Evolutionary conservation across 768 basidiomycete genomes (phyloP), one percentile per base, ranked within the genome.

Genomic region (Russula sp.): DNA sequence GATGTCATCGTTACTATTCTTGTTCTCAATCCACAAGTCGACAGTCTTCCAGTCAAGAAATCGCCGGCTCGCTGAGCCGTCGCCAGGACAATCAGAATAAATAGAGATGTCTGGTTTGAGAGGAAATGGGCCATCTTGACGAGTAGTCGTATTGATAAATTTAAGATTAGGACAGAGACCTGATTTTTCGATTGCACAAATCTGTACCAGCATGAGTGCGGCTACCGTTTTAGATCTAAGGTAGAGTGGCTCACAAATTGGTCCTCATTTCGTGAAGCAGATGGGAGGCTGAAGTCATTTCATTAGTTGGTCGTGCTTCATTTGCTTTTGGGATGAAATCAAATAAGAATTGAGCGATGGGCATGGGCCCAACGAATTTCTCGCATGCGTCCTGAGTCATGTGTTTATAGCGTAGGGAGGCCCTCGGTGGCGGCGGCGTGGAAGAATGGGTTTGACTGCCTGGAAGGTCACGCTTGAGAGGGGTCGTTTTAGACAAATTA

Each of bases 331-430:
- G 50, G 0, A 50, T 3, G 13, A 58, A 50, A 20, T 58, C 57
- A 1, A 29, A 41, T n/a, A 50, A 49, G 48, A 58, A 58, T 9
- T 5, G 2, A 13, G 20, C 7, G 1, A 50, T n/a, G 16, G 57
- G 39, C 57, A 58, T 58, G 18, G 57, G 57, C 38, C 48, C 48
- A 14, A 58, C 57, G n/a, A 51, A 50, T 42, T 50, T 58, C 39
- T 58, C 48, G 29, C 57, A 22, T 42, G 39, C 32, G 6, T 58
- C 48, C 5, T 34, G n/a, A 13, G 57, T 32, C 48, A 58, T 53
- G 8, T 52, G 35, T 14, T 52, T 52, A 34, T 53, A 52, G 16
- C 49, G 16, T n/a, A 47, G 14, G 25, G 46, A 56, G 38, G 22
- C 43, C 43, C 16, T 46, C 1, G 25, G 2, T 35, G 11, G 6